Evolutionary conservation across 1,284 basidiomycete species (phyloP).

Genomic region (Trichosporon sp.): DNA sequence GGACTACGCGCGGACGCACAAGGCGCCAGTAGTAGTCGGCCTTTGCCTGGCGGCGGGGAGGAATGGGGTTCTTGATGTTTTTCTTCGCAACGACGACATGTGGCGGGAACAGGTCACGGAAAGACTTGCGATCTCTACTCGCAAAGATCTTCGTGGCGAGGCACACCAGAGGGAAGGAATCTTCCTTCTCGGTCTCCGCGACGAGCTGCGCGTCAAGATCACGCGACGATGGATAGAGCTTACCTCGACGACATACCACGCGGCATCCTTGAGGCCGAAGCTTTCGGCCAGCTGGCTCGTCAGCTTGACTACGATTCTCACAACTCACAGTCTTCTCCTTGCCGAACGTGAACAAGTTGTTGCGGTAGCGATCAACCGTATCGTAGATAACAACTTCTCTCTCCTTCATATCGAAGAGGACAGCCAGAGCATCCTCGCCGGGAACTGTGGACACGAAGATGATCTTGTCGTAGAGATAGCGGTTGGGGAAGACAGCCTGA

Average conservation of each 20-base stretch:
- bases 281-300: not conserved
- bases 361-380: constrained; percentile 5
- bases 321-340: constrained; percentile 1
- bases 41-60: constrained; percentile 2
- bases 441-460: not conserved
- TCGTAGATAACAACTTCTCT: constrained; percentile 10
- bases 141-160: constrained; percentile 14
- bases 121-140: constrained; percentile 11
- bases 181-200: constrained; percentile 1
- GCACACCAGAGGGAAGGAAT: constrained; percentile 8
- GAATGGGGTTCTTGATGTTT: constrained; percentile 14
- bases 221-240: not conserved
- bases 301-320: not conserved
- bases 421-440: not conserved
- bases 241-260: constrained; percentile 12
- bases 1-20: not conserved
- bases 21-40: constrained; percentile 15
- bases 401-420: constrained; percentile 13
- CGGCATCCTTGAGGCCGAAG: constrained; percentile 2
- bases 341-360: constrained; percentile 13
- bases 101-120: constrained; percentile 12
- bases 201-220: not conserved
- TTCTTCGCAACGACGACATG: constrained; percentile 11
- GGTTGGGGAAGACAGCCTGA: not conserved
- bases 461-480: constrained; percentile 11